Base-by-base conservation (phyloP, 345 rosid species). In the Carallia brachiata region DNA sequence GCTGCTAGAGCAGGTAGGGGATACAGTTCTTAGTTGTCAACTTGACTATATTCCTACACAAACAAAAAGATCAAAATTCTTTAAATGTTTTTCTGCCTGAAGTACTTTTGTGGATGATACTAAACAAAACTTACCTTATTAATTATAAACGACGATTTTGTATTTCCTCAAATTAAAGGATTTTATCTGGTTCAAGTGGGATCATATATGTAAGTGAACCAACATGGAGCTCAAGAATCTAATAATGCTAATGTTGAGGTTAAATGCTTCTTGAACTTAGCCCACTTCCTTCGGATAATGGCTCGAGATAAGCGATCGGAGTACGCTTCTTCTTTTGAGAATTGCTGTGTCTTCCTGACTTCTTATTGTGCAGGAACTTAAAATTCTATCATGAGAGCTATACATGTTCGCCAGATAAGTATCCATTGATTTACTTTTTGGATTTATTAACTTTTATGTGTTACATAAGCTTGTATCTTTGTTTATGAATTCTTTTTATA, bases 381-480 rank as follows among this genome's bases (percentile, higher is more conserved):
- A 61, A 91, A 91, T 83, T 96, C 97, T 7, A 93, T 93, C 39
- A 88, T 93, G 94, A 94, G 94, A 27, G 96, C 97, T 82, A 86
- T 91, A 67, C 40, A 6, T 6, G 5, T 37, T 7, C 63, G 48
- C 48, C 3, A 7, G 12, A 62, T 7, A 40, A 34, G 32, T 36
- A 19, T 23, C 5, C 13, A 55, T 8, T 55, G 32, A 55, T 23
- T 28, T 23, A 7, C 50, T 44, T 9, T 13, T 3, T 9, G 3
- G 4, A 2, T 12, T 44, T 44, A 2, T 44, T 44, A 44, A 44
- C 15, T 44, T 44, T 39, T 44, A 44, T 44, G 10, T 44, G 0
- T 44, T 12, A 44, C 1, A 44, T 12, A 44, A 40, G 12, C 10
- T 40, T 1, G 4, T 44, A 44, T 44, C 3, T 40, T 40, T 40